phyloP scores from a whole-genome alignment of 2,329 filamentous ascomycete species.

The Triangularia verruculosa region DNA sequence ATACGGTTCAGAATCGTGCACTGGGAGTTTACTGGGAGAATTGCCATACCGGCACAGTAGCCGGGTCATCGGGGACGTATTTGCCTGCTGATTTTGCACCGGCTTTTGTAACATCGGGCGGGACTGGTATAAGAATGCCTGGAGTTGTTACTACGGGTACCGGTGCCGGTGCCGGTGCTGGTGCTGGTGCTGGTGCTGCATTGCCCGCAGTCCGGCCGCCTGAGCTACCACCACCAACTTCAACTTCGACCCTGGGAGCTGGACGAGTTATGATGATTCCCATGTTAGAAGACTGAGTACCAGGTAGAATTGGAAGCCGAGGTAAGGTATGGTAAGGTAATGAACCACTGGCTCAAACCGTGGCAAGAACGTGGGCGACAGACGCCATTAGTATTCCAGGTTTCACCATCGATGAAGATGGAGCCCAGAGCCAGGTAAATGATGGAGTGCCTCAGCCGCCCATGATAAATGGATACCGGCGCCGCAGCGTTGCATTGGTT shows the following conservation, averaged over 20 bases:
- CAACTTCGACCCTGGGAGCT: background rate
- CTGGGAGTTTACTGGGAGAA: background rate
- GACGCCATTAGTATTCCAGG: background rate
- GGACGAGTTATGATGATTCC: background rate
- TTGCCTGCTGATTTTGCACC: background rate
- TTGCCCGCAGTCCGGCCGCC: background rate
- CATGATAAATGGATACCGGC: background rate
- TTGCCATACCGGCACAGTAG: background rate
- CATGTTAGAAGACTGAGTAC: background rate
- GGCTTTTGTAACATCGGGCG: background rate
- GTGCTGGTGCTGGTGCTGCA: background rate
- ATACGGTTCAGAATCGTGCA: background rate
- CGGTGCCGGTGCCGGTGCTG: background rate
- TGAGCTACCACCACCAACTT: background rate
- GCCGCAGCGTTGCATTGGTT: background rate
- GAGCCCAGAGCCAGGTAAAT: background rate
- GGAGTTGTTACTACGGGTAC: background rate
- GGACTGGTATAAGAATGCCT: background rate
- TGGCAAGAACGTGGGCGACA: background rate
- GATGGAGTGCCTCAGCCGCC: background rate
- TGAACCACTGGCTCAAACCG: background rate
- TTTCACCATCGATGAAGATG: background rate
- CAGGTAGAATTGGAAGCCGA: too few relatives aligned
- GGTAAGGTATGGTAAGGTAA: too few relatives aligned
- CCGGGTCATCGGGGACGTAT: background rate